Conservation (phyloP, 768 basidiomycete species). For the Kwoniella dendrophila region DNA sequence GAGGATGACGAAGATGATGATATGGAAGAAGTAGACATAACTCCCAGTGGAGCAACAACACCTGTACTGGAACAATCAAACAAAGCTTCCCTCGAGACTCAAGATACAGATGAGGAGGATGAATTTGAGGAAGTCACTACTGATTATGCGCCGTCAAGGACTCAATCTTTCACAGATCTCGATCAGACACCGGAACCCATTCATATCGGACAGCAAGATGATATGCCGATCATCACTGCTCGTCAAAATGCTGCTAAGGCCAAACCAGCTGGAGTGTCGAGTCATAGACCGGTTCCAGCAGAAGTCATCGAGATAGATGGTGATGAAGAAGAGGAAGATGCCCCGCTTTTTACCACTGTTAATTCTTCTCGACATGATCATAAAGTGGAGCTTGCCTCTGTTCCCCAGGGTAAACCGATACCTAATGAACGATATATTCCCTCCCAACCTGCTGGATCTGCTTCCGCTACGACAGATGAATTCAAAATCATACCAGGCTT, state of each 20-base stretch:
- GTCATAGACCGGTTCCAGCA: constrained; percentile 7
- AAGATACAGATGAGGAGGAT: constrained; percentile 43
- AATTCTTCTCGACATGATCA: too few relatives aligned
- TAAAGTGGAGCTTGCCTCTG: too few relatives aligned
- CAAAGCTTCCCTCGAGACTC: constrained; percentile 6
- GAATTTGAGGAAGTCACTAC: constrained; percentile 45
- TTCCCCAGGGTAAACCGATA: too few relatives aligned
- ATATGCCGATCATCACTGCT: constrained; percentile 14
- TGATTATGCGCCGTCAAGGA: background rate
- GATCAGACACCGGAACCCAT: background rate
- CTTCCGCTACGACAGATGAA: background rate
- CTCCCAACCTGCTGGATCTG: background rate
- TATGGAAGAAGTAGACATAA: constrained; percentile 49
- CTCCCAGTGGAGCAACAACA: constrained; percentile 31
- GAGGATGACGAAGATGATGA: constrained; percentile 23
- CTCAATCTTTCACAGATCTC: constrained; percentile 8
- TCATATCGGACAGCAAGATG: background rate
- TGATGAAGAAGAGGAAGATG: constrained; percentile 23
- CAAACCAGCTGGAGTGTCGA: constrained; percentile 9
- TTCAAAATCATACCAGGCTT: too few relatives aligned
- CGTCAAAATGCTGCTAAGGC: constrained; percentile 3
- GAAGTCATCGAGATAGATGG: constrained; percentile 23
- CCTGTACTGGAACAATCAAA: constrained; percentile 12
- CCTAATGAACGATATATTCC: too few relatives aligned
- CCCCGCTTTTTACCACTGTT: background rate